Base-by-base conservation (phyloP, 352 stramenopile genomes). In the Globisporangium polare region DNA sequence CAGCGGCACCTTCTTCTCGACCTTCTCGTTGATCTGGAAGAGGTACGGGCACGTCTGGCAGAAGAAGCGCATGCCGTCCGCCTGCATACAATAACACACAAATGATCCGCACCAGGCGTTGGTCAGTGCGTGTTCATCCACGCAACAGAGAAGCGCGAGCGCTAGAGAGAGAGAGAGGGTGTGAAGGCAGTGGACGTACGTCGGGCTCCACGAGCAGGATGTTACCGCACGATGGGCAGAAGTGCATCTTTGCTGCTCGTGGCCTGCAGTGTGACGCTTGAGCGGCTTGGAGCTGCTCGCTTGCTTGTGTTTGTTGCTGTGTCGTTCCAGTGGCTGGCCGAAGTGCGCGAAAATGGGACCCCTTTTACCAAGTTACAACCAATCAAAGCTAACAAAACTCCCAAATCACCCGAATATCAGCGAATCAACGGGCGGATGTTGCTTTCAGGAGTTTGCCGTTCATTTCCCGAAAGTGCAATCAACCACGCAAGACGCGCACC, bases 221-320 rank as follows among this genome's bases (percentile, higher is more conserved):
- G 70, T 95, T 96, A 15, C 88, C 86, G 67, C 89, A 96, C 15
- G 61, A 91, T n/a, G 88, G 88, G 69, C 89, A 97, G 80, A 96
- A 97, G 65, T 89, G 88, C 88, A 97, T 96, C 63, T 50, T 51
- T 31, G 33, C n/a, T 42, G 26, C 22, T 13, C 8, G 27, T 20
- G 27, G 18, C 17, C 20, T 54, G 39, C 10, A 27, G n/a, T 3
- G 22, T 18, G 18, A 26, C 47, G 47, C 6, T 13, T 1, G 42
- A 3, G 13, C 22, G 22, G 26, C 18, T 37, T 39, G 15, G 49
- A 18, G 49, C 26, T 41, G 27, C 49, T 24, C 26, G 22, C 22
- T 43, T 42, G 20, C 4, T 15, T 27, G 29, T 20, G 49, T 5
- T 13, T 49, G 47, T 2, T 13, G 5, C 39, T 47, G 10, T 54